These are phyloP conservation scores for Amaranthus palmeri DNA, from an alignment of 148 eudicot genomes.

Conservation along the genomic window DNA sequence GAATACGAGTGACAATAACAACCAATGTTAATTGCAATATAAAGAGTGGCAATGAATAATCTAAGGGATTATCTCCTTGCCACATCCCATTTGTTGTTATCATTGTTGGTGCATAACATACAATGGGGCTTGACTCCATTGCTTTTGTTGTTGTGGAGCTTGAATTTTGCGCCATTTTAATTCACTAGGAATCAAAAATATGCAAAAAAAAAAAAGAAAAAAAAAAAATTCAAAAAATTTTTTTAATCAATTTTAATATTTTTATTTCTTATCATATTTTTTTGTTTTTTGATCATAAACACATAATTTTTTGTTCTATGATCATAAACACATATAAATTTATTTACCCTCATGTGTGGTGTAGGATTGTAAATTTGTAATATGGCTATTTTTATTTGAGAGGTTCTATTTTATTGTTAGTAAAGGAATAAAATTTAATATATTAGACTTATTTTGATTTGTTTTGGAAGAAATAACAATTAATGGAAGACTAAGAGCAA, in stretches of 20 bases:
- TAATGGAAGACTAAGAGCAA: background rate
- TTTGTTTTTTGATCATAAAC: no score
- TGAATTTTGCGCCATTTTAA: conserved; percentile 12
- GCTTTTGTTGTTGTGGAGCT: conserved; percentile 1
- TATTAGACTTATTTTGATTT: background rate
- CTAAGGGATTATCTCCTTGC: conserved; percentile 68
- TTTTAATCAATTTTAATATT: no score
- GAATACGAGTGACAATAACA: conserved; percentile 45
- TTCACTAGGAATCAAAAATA: no score
- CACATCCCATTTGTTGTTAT: conserved; percentile 68
- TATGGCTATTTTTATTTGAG: background rate
- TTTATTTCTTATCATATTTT: background rate
- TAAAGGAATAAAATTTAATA: background rate
- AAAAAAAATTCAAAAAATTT: no score
- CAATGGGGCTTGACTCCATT: conserved; percentile 11
- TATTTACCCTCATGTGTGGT: no score
- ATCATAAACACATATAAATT: background rate
- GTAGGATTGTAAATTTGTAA: background rate
- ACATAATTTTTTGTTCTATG: background rate
- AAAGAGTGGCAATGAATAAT: conserved; percentile 59
- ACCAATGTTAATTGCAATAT: conserved; percentile 57
- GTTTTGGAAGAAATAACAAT: background rate
- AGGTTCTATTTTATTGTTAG: background rate
- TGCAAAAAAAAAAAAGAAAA: no score
- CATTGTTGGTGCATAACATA: conserved; percentile 58